These are phyloP conservation scores for Tylopilus vinaceipallidus DNA, from an alignment of 768 basidiomycete genomes.

Conservation along the genomic window DNA sequence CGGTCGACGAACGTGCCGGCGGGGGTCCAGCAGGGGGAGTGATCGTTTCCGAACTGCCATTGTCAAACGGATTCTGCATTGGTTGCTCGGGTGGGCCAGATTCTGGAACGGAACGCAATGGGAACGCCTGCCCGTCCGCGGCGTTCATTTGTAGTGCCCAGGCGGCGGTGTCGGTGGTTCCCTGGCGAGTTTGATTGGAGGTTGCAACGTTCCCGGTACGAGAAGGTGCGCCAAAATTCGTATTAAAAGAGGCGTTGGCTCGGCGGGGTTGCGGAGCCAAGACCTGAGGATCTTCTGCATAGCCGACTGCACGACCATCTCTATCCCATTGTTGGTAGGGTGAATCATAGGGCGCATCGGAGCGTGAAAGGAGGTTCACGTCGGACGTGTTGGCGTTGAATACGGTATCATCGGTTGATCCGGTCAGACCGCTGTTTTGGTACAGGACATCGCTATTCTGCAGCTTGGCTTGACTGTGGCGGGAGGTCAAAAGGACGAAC, in stretches of 20 bases:
- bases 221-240: constrained; percentile 9
- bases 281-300: constrained; percentile 42
- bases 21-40: constrained; percentile 11
- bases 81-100: neutral
- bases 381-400: constrained; percentile 40
- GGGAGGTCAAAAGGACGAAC: constrained; percentile 3
- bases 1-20: constrained; percentile 7
- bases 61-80: constrained; percentile 28
- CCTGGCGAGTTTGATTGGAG: constrained; percentile 17
- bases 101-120: constrained; percentile 21
- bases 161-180: constrained; percentile 29
- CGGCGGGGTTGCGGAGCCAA: constrained; percentile 51
- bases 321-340: constrained; percentile 52
- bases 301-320: constrained; percentile 48
- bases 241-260: constrained; percentile 15
- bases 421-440: constrained; percentile 26
- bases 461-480: constrained; percentile 54
- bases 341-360: constrained; percentile 31
- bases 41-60: constrained; percentile 18
- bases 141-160: constrained; percentile 33
- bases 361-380: constrained; percentile 39
- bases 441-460: constrained; percentile 32
- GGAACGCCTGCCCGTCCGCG: constrained; percentile 24
- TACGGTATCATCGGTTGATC: constrained; percentile 32
- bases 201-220: constrained; percentile 14